These are phyloP conservation scores for Sedum album DNA, from an alignment of 164 flowering plant genomes.

Conservation along the genomic window DNA sequence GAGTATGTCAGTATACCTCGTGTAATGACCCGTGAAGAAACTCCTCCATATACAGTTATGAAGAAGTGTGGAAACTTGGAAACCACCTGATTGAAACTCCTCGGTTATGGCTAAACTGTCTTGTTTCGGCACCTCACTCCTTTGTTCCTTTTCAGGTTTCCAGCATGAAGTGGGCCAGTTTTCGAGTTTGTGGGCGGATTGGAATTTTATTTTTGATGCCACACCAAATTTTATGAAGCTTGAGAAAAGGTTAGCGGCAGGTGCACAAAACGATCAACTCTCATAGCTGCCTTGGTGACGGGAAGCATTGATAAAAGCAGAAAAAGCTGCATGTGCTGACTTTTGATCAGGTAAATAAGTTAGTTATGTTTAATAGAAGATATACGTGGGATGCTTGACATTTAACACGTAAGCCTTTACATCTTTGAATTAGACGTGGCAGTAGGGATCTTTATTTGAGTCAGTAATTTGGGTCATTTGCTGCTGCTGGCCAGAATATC, in stretches of 20 bases:
- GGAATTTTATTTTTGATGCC: neutral
- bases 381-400: conserved; percentile 2
- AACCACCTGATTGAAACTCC: neutral
- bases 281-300: no score
- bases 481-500: conserved; percentile 2
- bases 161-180: neutral
- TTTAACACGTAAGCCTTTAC: neutral
- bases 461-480: neutral
- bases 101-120: neutral
- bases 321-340: neutral
- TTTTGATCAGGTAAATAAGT: neutral
- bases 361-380: neutral
- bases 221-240: neutral
- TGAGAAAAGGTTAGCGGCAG: no score
- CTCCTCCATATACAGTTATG: neutral
- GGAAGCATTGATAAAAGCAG: neutral
- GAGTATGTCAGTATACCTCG: neutral
- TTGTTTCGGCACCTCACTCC: neutral
- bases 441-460: neutral
- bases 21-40: neutral
- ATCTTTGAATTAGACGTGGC: neutral
- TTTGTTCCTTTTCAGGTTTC: neutral
- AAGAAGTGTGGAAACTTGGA: neutral
- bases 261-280: no score
- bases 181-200: neutral